Percentiles rank a stretch among this genome's conserved stretches.
Conservation (phyloP, 139 green algal species). For the Desmodesmus armatus region DNA sequence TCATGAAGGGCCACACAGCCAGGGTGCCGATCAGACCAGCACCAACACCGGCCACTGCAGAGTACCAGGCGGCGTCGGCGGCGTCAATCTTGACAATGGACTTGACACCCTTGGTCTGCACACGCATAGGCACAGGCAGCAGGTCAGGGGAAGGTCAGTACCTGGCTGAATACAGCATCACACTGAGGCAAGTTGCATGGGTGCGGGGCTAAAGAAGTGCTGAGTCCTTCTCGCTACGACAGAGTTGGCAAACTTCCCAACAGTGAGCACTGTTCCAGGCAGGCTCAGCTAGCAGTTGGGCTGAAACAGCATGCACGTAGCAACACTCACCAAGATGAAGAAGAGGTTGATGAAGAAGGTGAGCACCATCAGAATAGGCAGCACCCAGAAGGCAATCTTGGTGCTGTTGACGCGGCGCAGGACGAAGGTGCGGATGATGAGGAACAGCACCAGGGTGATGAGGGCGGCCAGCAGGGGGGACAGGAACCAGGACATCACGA, state of each 20-base stretch:
- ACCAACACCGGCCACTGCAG: neutral
- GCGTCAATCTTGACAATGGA: neutral
- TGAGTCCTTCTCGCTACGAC: no score
- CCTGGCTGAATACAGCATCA: no score
- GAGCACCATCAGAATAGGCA: conserved; percentile 58
- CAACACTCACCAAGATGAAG: conserved; percentile 26
- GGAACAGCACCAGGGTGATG: conserved; percentile 54
- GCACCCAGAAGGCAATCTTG: conserved; percentile 55
- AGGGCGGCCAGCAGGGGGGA: conserved; percentile 57
- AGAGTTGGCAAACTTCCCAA: no score
- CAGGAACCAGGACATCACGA: conserved; percentile 67
- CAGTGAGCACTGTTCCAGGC: no score
- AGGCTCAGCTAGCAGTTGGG: no score
- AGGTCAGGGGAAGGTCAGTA: neutral
- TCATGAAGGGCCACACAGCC: conserved; percentile 22
- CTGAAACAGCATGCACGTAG: no score
- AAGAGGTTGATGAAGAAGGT: conserved; percentile 36
- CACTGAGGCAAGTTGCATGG: no score
- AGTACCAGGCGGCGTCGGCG: conserved; percentile 8
- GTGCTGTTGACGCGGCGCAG: conserved; percentile 61
- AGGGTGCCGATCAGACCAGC: neutral
- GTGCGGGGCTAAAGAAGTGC: no score
- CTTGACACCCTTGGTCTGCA: conserved; percentile 40
- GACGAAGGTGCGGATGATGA: conserved; percentile 48
- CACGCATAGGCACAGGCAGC: neutral